Evolutionary conservation across 441 rosid species (phyloP).

Genomic region (Pelargonium australe): DNA sequence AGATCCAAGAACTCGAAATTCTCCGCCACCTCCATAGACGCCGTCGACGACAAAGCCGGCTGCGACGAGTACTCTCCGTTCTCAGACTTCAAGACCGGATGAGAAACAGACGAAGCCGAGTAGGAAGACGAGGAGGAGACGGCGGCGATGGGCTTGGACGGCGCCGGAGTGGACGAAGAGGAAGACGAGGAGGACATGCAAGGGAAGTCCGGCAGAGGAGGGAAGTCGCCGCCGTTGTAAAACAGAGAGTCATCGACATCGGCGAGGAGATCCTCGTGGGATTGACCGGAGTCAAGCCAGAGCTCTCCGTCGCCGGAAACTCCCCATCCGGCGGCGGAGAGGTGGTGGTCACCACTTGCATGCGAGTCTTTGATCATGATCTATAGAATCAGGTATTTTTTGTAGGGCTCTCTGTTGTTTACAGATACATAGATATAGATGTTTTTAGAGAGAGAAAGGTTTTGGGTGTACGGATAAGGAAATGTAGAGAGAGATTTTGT

Average conservation of each 20-base stretch:
- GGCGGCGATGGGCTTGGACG: conserved; percentile 45
- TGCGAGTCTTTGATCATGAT: not conserved
- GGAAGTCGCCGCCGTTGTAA: conserved; percentile 51
- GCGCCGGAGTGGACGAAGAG: conserved; percentile 47
- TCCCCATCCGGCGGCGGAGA: not conserved
- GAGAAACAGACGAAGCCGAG: conserved; percentile 60
- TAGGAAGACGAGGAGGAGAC: conserved; percentile 61
- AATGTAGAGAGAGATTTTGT: not conserved
- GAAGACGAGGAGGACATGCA: conserved; percentile 59
- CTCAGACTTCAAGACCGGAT: conserved; percentile 64
- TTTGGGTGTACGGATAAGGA: not conserved
- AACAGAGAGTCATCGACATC: conserved; percentile 53
- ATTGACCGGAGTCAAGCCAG: conserved; percentile 34
- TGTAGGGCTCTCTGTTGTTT: not conserved
- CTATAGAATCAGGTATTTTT: too few relatives aligned
- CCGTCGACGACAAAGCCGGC: conserved; percentile 59
- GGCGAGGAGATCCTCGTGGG: conserved; percentile 38
- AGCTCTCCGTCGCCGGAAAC: conserved; percentile 31
- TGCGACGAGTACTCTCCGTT: conserved; percentile 35
- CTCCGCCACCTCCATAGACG: conserved; percentile 72
- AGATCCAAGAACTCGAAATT: conserved; percentile 73
- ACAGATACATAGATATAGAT: not conserved
- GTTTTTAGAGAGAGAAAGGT: not conserved
- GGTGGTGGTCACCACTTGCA: not conserved
- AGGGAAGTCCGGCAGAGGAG: conserved; percentile 69